These are phyloP conservation scores for Tylopilus microsporus DNA, from an alignment of 1,284 basidiomycete genomes.

Conservation along the genomic window DNA sequence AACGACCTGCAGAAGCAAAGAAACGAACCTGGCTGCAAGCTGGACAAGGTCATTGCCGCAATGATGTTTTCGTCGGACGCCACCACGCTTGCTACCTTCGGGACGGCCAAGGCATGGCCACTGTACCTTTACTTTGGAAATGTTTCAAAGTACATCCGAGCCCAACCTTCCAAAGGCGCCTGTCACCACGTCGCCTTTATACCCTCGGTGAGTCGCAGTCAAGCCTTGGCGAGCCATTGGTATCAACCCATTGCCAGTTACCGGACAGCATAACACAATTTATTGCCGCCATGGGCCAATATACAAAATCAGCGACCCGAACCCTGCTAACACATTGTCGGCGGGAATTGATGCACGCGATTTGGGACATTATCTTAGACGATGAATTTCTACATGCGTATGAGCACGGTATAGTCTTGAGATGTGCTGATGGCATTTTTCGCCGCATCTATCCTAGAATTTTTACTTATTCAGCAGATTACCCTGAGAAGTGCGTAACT, in stretches of 20 bases:
- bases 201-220: background rate
- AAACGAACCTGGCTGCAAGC: background rate
- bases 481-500: constrained; percentile 24
- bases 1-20: background rate
- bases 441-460: constrained; percentile 27
- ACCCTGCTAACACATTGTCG: constrained; percentile 1
- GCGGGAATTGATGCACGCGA: background rate
- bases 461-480: constrained; percentile 33
- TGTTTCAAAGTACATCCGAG: constrained; percentile 32
- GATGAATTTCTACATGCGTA: constrained; percentile 27
- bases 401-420: constrained; percentile 28
- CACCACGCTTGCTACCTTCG: background rate
- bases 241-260: background rate
- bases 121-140: constrained; percentile 37
- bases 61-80: constrained; percentile 5
- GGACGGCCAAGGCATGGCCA: constrained; percentile 25
- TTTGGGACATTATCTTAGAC: constrained; percentile 8
- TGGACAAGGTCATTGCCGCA: background rate
- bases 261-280: background rate
- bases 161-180: background rate
- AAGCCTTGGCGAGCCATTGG: background rate
- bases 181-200: constrained; percentile 5
- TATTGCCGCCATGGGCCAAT: background rate
- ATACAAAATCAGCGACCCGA: background rate
- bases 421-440: constrained; percentile 24